Evolutionary conservation across 768 basidiomycete genomes (phyloP), one percentile per base, ranked within the genome.

Genomic region (Strobilomyces echinocephalus): DNA sequence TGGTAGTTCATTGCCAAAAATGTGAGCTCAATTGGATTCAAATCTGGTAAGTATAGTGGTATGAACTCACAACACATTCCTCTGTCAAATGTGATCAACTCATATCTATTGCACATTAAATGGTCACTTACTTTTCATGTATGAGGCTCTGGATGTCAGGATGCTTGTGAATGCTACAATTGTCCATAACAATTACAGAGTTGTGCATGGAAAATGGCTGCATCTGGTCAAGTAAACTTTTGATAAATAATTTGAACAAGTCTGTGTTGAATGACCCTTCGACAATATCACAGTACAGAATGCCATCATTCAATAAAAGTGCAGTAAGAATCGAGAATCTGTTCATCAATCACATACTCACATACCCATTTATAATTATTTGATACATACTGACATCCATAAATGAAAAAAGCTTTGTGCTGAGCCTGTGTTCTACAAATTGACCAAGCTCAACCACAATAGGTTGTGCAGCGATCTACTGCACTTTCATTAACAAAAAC

Each of bases 201-300:
- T 42, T 26, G 1, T 12, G 41, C 4, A 24, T 12, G 2, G 24
- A 24, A 26, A 14, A 42, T 2, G 70, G 73, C 18, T 73, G 54
- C 76, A 77, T 77, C 2, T 53, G 35, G 26, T 65, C 60, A 1
- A 77, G 66, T 0, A 76, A 56, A 0, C 62, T 56, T 5, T 61
- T 39, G 11, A 79, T 60, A 52, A 74, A 77, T 0, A 60, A 21
- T 0, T 36, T 24, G 24, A 42, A 42, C 14, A 24, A 11, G 1
- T 41, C 40, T 1, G 24, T 26, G 14, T 24, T 26, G 10, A 54
- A 78, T 75, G 38, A 56, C 4, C 47, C 43, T 18, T 56, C 33
- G 8, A 56, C 33, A 3, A 57, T 40, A 1, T 50, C 16, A 8
- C 44, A 57, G 15, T 57, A 43, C 2, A 57, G 18, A 11, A 57